Conservation (phyloP, 768 basidiomycete genomes). For the Phylloporus sp. region DNA sequence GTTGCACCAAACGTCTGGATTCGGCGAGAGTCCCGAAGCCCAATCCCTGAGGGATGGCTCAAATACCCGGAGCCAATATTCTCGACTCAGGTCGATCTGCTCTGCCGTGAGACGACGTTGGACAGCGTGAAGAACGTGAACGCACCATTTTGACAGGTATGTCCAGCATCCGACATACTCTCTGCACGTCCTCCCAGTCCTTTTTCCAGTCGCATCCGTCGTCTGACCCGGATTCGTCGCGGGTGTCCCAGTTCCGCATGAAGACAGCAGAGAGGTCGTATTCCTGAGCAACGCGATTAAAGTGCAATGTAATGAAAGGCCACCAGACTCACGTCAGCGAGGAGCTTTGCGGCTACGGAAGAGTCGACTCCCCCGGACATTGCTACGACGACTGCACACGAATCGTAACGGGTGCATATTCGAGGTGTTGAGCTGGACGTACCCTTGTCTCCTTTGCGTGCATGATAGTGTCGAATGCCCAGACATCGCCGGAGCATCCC, state of each 20-base stretch:
- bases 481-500: conserved; percentile 5
- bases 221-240: conserved; percentile 74
- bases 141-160: conserved; percentile 70
- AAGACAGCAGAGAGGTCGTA: conserved; percentile 83
- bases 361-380: conserved; percentile 98
- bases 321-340: conserved; percentile 50
- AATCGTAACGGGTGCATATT: not conserved
- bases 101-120: conserved; percentile 3
- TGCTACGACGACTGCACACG: conserved; percentile 67
- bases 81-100: conserved; percentile 79
- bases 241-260: conserved; percentile 95
- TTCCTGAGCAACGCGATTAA: conserved; percentile 41
- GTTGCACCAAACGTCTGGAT: conserved; percentile 93
- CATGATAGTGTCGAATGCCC: conserved; percentile 15
- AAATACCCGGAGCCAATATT: conserved; percentile 92
- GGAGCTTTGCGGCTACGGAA: conserved; percentile 75
- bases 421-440: not conserved
- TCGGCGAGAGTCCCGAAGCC: conserved; percentile 79
- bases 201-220: conserved; percentile 94
- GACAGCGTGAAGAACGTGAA: not conserved
- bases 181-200: conserved; percentile 88
- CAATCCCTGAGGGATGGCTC: conserved; percentile 77
- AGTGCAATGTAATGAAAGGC: not conserved
- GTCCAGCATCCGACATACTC: conserved; percentile 66
- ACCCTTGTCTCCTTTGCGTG: conserved; percentile 28